Base-by-base conservation (phyloP, 768 basidiomycete genomes). In the Zangia roseola region DNA sequence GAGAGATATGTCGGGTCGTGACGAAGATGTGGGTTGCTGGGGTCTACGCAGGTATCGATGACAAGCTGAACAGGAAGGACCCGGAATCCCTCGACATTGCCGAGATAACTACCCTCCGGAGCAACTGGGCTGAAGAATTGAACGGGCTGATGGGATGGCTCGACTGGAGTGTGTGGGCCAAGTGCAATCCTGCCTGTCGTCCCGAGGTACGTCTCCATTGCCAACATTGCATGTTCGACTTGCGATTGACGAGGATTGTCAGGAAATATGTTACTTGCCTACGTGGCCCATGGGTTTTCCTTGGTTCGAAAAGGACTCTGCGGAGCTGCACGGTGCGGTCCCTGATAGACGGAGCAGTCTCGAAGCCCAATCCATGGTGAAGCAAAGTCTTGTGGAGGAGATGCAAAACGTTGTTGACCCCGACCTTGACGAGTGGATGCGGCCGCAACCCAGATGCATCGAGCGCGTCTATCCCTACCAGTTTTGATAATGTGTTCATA, bases 131-230 rank as follows among this genome's bases (percentile, higher is more conserved):
- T n/a, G n/a, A n/a, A n/a, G n/a, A n/a, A n/a, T n/a, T n/a, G n/a
- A n/a, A n/a, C n/a, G n/a, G n/a, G 42, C 53, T 80, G 21, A 76
- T 79, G 69, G 35, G 34, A 0, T 81, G 79, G 80, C 58, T 82
- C 2, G 78, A 75, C 46, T 81, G 79, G 79, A 70, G 67, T 45
- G 58, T 67, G 16, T 82, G 79, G 79, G 58, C 71, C 5, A 74
- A 63, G 31, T 81, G 80, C 49, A 54, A 59, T 0, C 79, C 79
- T 14, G 71, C 61, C 0, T 82, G 80, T 62, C 54, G 58, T 2
- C 66, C 64, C 33, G 74, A 78, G 65, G 78, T 79, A 21, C 35
- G 6, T 1, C 9, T 13, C 9, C 13, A 8, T 10, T 38, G 20
- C 6, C 10, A 10, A 9, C n/a, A 13, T 39, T 20, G 9, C 12